Base-by-base conservation (phyloP, 2,329 filamentous ascomycete species). In the Sporothrix protearum region DNA sequence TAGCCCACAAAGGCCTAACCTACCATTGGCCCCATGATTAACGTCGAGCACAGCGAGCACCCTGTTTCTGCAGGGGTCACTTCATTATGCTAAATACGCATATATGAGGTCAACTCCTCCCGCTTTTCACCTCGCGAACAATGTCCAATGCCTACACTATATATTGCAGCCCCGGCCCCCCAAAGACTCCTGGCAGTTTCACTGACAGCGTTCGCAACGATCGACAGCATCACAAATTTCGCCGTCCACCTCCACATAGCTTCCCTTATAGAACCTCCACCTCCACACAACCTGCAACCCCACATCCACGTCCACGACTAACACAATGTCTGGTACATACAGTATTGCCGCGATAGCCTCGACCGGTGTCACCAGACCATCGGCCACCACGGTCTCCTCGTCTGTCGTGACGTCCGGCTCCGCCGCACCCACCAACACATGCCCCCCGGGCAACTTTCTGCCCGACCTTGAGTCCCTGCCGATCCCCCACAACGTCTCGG, bases 401-500 rank as follows among this genome's bases (percentile, higher is more conserved):
- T 16, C 51, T 8, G 25, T 36, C 33, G 33, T 8, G 33, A 4
- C 33, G 4, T 4, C 33, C 33, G 33, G 33, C 33, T 53, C 49
- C 1, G 2, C 55, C 14, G 25, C 16, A 19, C 53, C 68, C 16
- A 51, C 68, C 39, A 19, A 39, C 68, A 63, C 36, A 39, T 57
- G 57, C 10, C 68, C 68, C 16, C 25, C n/a, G 2, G 42, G 25
- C 55, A 36, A 36, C 55, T 36, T 3, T 14, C 4, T 59, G 25
- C 55, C 55, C 3, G 55, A 59, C 4, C 28, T 33, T 28, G 6
- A 16, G 28, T 8, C 4, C 25, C 42, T 70, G 25, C 55, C 55
- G 25, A 70, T 70, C 42, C 39, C 55, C 22, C 53, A 61, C 22
- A 51, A 36, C 16, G 42, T 70, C 68, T 36, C 39, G 42, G 57